Conservation (phyloP, 768 basidiomycete genomes). For the Tulasnella calospora region DNA sequence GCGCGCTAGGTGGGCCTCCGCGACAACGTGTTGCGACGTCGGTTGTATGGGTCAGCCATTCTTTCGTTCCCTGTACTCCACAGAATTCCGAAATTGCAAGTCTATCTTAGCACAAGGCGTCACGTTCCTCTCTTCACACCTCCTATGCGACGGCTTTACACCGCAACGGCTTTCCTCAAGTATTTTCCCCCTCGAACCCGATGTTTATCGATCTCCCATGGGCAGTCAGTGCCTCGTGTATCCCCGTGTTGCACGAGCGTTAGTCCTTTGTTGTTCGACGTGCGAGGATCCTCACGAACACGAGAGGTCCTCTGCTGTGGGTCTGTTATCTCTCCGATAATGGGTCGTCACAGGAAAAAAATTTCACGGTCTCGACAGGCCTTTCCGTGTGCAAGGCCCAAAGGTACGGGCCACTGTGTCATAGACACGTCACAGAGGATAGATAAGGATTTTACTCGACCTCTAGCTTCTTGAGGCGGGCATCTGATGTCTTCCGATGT, state of each 20-base stretch:
- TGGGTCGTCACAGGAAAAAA: background rate
- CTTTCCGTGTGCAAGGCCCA: background rate
- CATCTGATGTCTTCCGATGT: background rate
- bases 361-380: conserved; percentile 5
- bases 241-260: background rate
- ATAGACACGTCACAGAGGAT: conserved; percentile 2
- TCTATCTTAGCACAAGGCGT: background rate
- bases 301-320: background rate
- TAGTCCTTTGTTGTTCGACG: background rate
- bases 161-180: background rate
- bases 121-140: conserved; percentile 3
- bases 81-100: conserved; percentile 8
- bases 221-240: background rate
- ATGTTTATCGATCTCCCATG: conserved; percentile 4
- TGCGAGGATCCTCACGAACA: conserved; percentile 9
- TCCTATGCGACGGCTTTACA: background rate
- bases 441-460: background rate
- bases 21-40: conserved; percentile 1
- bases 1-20: background rate
- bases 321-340: conserved; percentile 3
- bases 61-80: background rate
- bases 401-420: background rate
- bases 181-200: background rate
- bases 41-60: background rate
- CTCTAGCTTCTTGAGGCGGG: background rate